Base-by-base conservation (phyloP, 371 early-diverging fungal species). In the Mortierella sp. region DNA sequence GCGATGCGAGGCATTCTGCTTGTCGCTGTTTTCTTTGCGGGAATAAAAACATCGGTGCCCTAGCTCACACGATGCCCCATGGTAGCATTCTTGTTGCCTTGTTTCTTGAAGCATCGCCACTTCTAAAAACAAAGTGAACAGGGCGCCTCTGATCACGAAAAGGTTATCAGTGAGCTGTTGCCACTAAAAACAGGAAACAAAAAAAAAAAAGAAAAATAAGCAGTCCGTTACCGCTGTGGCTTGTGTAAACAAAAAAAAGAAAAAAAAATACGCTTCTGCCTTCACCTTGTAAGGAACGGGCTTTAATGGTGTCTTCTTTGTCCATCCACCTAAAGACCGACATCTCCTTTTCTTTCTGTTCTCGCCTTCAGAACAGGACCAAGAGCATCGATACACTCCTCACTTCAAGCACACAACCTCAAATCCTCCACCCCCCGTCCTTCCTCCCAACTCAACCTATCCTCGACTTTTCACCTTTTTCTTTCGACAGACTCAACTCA, bases 171-270 rank as follows among this genome's bases (percentile, higher is more conserved):
- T 13, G 28, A 57, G 59, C 34, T 5, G 9, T 72, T 50, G 34
- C 50, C 72, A 34, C 72, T 51, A 50, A 72, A 21, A 9, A 24
- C 0, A 21, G 24, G 37, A 5, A 28, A 28, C 57, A 57, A 50
- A 71, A 48, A 48, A 28, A 71, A 34, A 26, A n/a, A 72, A 72
- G 51, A 24, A 8, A 5, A 21, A 14, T 53, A 51, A 50, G 50
- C 51, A 50, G 72, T 72, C 74, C 57, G 48, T 61, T 21, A 21
- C 61, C 13, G 28, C 1, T 31, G 74, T 74, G 74, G 74, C 74
- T 74, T 74, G 61, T 40, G 37, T 73, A 74, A 74, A 57, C 40
- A 73, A 31, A 70, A 70, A 69, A 69, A 46, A 71, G 31, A 34
- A 51, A 34, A 71, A 71, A 71, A 71, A 71, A 71, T 28, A 71